phyloP scores from a whole-genome alignment of 495 filamentous ascomycete genomes.

The Penicillium desertorum region DNA sequence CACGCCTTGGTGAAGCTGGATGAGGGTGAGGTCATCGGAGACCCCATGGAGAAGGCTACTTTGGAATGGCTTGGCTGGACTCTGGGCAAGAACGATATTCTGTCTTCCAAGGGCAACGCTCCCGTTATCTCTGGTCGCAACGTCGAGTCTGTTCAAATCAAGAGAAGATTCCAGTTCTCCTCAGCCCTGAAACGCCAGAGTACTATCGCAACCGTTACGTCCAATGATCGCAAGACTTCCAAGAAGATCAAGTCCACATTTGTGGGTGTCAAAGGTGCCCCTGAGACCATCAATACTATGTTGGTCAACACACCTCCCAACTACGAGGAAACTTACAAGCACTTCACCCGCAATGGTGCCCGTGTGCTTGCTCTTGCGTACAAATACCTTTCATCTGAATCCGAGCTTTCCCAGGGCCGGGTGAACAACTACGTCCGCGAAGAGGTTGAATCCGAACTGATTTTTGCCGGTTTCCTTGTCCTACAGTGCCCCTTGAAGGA shows the following conservation, averaged over 20 bases:
- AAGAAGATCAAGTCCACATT: slow-evolving; percentile 80
- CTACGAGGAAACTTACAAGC: slow-evolving; percentile 98
- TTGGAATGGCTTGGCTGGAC: slow-evolving; percentile 86
- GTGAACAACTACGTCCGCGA: slow-evolving; percentile 94
- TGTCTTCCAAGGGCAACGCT: slow-evolving; percentile 52
- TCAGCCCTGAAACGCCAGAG: slow-evolving; percentile 95
- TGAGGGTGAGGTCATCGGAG: slow-evolving; percentile 94
- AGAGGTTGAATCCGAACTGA: slow-evolving; percentile 79
- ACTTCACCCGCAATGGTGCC: slow-evolving; percentile 93
- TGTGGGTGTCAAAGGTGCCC: slow-evolving; percentile 93
- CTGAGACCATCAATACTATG: slow-evolving; percentile 94
- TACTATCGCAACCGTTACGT: slow-evolving; percentile 78
- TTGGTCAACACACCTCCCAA: slow-evolving; percentile 75
- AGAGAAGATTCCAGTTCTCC: slow-evolving; percentile 97
- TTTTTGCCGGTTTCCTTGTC: slow-evolving; percentile 93
- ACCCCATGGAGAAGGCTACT: slow-evolving; percentile 99
- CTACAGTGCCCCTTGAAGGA: slow-evolving; percentile 95
- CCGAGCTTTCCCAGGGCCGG: slow-evolving; percentile 74
- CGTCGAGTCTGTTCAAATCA: slow-evolving; percentile 79
- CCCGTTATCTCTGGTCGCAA: slow-evolving; percentile 46
- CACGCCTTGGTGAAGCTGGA: slow-evolving; percentile 95
- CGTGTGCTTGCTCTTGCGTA: slow-evolving; percentile 92
- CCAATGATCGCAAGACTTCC: slow-evolving; percentile 63
- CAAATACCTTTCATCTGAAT: slow-evolving; percentile 78
- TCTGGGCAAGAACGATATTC: slow-evolving; percentile 80